Base-by-base conservation (phyloP, 129 eudicot species). In the Ambrosia trifida region DNA sequence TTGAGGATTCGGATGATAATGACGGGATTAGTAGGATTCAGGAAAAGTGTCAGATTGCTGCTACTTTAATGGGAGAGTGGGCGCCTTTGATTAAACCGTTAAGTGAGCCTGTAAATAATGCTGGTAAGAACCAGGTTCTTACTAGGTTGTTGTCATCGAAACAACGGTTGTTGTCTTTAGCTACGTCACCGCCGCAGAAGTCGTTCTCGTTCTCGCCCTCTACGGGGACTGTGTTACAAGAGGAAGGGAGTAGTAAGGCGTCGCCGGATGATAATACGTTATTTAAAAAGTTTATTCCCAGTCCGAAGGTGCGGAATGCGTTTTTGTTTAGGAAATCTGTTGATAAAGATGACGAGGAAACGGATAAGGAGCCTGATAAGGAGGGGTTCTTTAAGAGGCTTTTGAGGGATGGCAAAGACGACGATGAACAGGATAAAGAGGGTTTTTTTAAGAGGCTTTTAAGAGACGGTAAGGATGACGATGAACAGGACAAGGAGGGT, bases 41-140 rank as follows among this genome's bases (percentile, higher is more conserved):
- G 81, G 99, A 94, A 76, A 94, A 90, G 81, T 94, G 99, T 80
- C 99, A 94, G 85, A 80, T 88, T 76, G 99, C 97, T 0, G 97
- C 97, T 1, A 94, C 99, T 20, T 75, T 94, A 66, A 89, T 86
- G 96, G 99, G 99, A 17, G 97, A 94, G 73, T 94, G 99, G 99
- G 78, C 96, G 0, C 90, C 96, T 54, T 78, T 94, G 78, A 83
- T 90, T 74, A 78, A 80, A 68, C 93, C 91, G 3, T 92, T 66
- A 60, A 79, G 20, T 79, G 95, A 78, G 68, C 64, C 82, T 14
- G 54, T 79, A 1, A 84, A 72, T 62, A 87, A 83, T 4, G 46
- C 72, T 50, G 89, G 97, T 10, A 94, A 94, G 83, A 94, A 87
- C 70, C 96, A 73, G 77, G 85, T 94, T 74, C 89, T 94, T 72